Conservation (phyloP, 1,284 basidiomycete genomes). For the Microbotryum scabiosae region DNA sequence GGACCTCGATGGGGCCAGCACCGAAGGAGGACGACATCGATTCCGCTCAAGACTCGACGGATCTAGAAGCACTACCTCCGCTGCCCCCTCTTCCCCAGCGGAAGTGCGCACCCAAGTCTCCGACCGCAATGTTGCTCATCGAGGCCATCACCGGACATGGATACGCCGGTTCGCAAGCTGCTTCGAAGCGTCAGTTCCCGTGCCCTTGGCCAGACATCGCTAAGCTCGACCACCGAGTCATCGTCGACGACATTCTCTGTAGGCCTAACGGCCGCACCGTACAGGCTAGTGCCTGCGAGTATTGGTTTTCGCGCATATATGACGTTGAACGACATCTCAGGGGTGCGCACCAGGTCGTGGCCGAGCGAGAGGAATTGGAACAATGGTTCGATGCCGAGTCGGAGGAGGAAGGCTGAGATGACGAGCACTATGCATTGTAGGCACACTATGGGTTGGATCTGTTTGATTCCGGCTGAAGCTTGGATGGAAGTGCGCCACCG, state of each 20-base stretch:
- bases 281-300: constrained; percentile 13
- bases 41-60: too few species aligned
- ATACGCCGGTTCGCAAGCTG: too few species aligned
- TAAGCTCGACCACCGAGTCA: not conserved
- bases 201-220: not conserved
- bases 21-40: too few species aligned
- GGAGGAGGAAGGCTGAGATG: not conserved
- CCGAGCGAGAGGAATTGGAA: constrained; percentile 8
- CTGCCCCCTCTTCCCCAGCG: not conserved
- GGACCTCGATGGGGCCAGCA: too few species aligned
- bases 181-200: not conserved
- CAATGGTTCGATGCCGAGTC: constrained; percentile 10
- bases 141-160: not conserved
- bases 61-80: not conserved
- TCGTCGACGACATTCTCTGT: not conserved
- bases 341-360: constrained; percentile 15
- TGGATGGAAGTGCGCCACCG: too few species aligned
- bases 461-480: too few species aligned
- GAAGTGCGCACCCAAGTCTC: not conserved
- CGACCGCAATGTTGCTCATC: constrained; percentile 10
- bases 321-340: constrained; percentile 27
- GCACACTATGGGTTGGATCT: too few species aligned
- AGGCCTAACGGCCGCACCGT: not conserved
- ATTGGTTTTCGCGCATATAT: constrained; percentile 23
- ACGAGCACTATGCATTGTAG: not conserved